Evolutionary conservation across 768 basidiomycete species (phyloP), one percentile per base, ranked within the genome.

Genomic region (Porpolomopsis calyptriformis): DNA sequence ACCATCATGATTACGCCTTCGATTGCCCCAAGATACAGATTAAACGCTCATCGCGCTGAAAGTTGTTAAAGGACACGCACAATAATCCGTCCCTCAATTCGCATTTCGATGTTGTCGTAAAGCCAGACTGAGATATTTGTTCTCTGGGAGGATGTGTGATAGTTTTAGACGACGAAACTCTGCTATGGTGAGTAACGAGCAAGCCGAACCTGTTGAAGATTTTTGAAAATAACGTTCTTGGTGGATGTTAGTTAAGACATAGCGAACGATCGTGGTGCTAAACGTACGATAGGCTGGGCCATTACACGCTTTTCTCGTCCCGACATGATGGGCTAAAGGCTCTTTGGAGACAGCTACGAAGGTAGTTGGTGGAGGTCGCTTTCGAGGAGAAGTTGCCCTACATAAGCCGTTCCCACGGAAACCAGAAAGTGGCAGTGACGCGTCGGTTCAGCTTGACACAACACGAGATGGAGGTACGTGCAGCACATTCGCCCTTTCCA

Each of bases 191-290:
- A n/a, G n/a, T n/a, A n/a, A n/a, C n/a, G n/a, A 38, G 26, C 19
- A 42, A 18, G 38, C 53, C 51, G 46, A 27, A 83, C 89, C 68
- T 86, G 81, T 61, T 94, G 92, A 24, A 96, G 73, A 67, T 94
- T 89, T 82, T 94, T 93, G 76, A 96, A 96, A 66, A 96, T 96
- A 52, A 94, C 86, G 71, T 94, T 94, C 90, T 93, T 49, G 36
- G 27, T 53, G 29, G 14, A 7, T 14, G 51, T 51, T 52, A 43
- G 40, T 16, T 23, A 37, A 53, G 29, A n/a, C 23, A 14, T 38
- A 38, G 27, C 26, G 16, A 14, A 25, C 20, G 43, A 37, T 26
- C 40, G 29, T 6, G 25, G 48, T 50, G 26, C 49, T 40, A 40
- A 2, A 71, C 88, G 57, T 65, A 94, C 93, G 82, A 96, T 96